phyloP scores from a whole-genome alignment of 257 asterid species.

The Handroanthus guayacan region DNA sequence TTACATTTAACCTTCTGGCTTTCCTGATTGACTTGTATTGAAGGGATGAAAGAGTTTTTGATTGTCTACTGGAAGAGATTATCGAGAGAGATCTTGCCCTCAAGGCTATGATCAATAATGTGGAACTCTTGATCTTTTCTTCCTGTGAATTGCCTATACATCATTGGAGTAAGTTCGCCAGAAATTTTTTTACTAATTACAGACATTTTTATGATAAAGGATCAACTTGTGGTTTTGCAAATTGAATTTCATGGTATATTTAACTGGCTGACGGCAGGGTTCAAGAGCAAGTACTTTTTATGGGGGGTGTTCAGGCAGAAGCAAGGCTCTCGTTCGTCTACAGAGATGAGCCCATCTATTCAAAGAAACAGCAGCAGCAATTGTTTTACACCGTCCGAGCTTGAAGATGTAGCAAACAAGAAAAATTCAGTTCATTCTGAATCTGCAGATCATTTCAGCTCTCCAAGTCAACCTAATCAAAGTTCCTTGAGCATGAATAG shows the following conservation, averaged over 20 bases:
- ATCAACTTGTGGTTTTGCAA: neutral
- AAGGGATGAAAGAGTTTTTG: constrained; percentile 41
- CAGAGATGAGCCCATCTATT: neutral
- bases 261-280: constrained; percentile 34
- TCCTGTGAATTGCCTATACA: constrained; percentile 34
- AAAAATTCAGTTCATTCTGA: constrained; percentile 3
- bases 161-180: constrained; percentile 34
- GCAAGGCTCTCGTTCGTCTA: neutral
- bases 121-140: constrained; percentile 39
- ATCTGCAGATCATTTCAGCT: constrained; percentile 11
- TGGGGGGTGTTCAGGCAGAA: constrained; percentile 41
- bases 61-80: constrained; percentile 30
- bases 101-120: constrained; percentile 25
- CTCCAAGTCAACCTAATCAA: constrained; percentile 15
- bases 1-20: neutral
- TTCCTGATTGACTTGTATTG: constrained; percentile 18
- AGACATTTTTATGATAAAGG: neutral
- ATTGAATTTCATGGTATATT: neutral
- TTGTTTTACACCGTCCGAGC: neutral
- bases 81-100: constrained; percentile 35
- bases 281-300: constrained; percentile 28
- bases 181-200: neutral
- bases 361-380: neutral
- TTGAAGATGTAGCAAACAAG: constrained; percentile 15
- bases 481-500: constrained; percentile 33